A percentile compares a stretch with the other conserved stretches of the same genome.
Conservation (phyloP, 2,329 filamentous ascomycete species). For the Neonectria faginata region DNA sequence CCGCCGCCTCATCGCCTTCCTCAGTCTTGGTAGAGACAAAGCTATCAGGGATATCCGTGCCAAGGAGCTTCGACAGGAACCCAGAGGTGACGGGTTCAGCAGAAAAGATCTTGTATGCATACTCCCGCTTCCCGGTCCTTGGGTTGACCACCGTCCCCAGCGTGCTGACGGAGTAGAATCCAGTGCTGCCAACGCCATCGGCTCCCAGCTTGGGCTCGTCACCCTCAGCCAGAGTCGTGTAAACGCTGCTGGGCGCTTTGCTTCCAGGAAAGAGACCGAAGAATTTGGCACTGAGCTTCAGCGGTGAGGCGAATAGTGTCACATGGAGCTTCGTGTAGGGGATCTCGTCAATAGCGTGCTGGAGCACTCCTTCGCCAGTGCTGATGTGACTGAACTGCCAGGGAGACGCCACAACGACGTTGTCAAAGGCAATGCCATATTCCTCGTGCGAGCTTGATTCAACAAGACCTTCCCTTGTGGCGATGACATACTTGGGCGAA, state of each 20-base stretch:
- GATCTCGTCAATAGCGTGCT: slow-evolving; percentile 78
- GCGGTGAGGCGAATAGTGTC: slow-evolving; percentile 85
- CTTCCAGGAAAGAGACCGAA: slow-evolving; percentile 74
- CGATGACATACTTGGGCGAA: slow-evolving; percentile 61
- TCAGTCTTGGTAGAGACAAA: slow-evolving; percentile 49
- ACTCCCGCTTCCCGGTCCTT: slow-evolving; percentile 63
- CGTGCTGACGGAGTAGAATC: slow-evolving; percentile 89
- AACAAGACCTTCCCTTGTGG: slow-evolving; percentile 47
- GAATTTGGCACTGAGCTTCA: slow-evolving; percentile 75
- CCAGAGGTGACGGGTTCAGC: slow-evolving; percentile 63
- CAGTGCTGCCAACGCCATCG: slow-evolving; percentile 75
- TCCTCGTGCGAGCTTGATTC: slow-evolving; percentile 46
- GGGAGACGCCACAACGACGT: slow-evolving; percentile 85
- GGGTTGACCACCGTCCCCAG: slow-evolving; percentile 74
- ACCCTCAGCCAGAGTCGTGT: slow-evolving; percentile 80
- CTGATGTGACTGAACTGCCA: slow-evolving; percentile 82
- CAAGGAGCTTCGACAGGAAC: slow-evolving; percentile 66
- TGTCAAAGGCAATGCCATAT: slow-evolving; percentile 74
- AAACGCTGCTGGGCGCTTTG: slow-evolving; percentile 76
- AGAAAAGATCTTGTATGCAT: slow-evolving; percentile 75
- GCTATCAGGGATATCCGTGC: slow-evolving; percentile 58
- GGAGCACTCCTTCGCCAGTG: slow-evolving; percentile 73
- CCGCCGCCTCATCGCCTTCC: slow-evolving; percentile 50
- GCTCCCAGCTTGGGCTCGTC: slow-evolving; percentile 63
- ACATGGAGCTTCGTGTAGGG: slow-evolving; percentile 90